Conservation (phyloP, 1,284 basidiomycete genomes). For the Veloporphyrellus conicus region DNA sequence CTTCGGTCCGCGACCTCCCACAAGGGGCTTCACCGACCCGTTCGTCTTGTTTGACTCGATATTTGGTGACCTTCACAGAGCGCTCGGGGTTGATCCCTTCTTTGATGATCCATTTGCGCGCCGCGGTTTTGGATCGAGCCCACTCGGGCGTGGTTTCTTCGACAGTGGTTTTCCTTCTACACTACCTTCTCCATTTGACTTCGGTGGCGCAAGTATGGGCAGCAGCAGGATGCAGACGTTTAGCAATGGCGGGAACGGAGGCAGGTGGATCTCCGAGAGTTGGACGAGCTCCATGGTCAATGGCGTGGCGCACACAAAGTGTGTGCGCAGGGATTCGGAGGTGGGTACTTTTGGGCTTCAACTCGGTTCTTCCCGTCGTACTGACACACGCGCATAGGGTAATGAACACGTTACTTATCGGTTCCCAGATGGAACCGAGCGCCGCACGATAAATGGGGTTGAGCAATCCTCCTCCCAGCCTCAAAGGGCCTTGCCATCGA, state of each 20-base stretch:
- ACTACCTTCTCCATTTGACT: constrained; percentile 11
- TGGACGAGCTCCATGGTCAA: constrained; percentile 54
- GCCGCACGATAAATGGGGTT: constrained; percentile 64
- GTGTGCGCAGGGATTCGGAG: constrained; percentile 51
- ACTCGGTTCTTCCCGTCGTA: constrained; percentile 9
- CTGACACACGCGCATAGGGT: constrained; percentile 44
- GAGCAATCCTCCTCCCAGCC: constrained; percentile 43
- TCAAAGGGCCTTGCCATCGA: constrained; percentile 10
- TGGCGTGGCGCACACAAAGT: constrained; percentile 59
- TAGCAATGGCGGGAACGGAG: constrained; percentile 16
- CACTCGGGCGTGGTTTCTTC: constrained; percentile 25
- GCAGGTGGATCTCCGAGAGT: constrained; percentile 50
- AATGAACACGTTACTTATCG: constrained; percentile 66
- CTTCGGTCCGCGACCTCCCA: constrained; percentile 23
- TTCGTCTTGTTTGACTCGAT: constrained; percentile 67
- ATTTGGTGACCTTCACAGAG: constrained; percentile 47
- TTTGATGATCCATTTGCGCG: constrained; percentile 13
- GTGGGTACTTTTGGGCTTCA: constrained; percentile 35
- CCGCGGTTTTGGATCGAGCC: constrained; percentile 21
- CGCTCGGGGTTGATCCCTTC: constrained; percentile 29
- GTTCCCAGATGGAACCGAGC: constrained; percentile 60
- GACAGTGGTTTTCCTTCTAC: constrained; percentile 9
- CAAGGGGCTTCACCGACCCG: constrained; percentile 58
- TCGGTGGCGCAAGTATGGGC: constrained; percentile 13
- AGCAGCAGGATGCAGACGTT: constrained; percentile 12